These are phyloP conservation scores for Calonectria leucothoes DNA, from an alignment of 2,329 filamentous ascomycete species.

Conservation along the genomic window DNA sequence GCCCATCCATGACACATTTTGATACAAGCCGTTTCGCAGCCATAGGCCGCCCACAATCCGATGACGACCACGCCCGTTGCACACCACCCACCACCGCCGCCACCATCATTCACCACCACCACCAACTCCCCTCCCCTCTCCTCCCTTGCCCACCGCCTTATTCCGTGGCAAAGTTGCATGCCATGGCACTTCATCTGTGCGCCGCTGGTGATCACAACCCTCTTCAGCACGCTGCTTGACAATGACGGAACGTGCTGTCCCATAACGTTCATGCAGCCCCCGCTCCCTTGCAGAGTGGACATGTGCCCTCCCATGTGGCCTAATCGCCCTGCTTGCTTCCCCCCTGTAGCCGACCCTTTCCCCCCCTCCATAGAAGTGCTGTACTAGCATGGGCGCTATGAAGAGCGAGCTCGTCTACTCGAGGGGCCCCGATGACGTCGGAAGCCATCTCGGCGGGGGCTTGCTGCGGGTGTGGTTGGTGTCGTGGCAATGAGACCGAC, in stretches of 20 bases:
- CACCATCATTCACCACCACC: not conserved
- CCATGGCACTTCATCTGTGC: not conserved
- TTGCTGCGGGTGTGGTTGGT: not conserved
- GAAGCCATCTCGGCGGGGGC: not conserved
- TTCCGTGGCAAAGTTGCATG: not conserved
- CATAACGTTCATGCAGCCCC: constrained; percentile 40
- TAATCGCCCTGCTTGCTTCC: constrained; percentile 18
- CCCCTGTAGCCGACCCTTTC: constrained; percentile 19
- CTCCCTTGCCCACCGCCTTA: not conserved
- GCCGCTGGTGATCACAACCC: constrained; percentile 32
- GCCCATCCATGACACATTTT: not conserved
- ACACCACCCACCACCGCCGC: not conserved
- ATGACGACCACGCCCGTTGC: constrained; percentile 5
- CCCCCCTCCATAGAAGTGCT: not conserved
- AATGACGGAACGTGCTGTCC: constrained; percentile 26
- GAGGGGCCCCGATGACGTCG: not conserved
- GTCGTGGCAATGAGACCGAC: not conserved
- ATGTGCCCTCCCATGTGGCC: constrained; percentile 38
- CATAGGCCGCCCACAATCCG: not conserved
- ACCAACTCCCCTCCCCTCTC: not conserved
- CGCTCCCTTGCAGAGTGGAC: constrained; percentile 37
- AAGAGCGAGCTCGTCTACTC: not conserved
- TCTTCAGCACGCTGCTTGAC: constrained; percentile 16
- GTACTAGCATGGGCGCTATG: not conserved
- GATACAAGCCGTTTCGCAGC: not conserved